phyloP scores from a whole-genome alignment of 2,329 filamentous ascomycete genomes.

The Fonsecaea monophora region DNA sequence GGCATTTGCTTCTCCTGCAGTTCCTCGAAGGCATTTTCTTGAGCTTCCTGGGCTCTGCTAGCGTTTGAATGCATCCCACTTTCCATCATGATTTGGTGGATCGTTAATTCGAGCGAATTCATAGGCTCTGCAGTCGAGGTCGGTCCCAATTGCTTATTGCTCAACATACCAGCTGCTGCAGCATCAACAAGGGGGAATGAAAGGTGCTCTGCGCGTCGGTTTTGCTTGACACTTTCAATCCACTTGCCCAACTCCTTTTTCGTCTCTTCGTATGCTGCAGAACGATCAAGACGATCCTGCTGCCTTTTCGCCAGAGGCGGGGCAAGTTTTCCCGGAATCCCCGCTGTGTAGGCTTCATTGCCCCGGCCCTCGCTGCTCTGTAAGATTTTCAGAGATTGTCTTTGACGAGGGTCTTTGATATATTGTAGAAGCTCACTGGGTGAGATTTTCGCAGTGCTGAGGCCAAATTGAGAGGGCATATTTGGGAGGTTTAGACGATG shows the following conservation, averaged over 20 bases:
- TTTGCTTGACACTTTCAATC: constrained; percentile 94
- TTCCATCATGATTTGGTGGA: constrained; percentile 87
- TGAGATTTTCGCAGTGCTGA: constrained; percentile 71
- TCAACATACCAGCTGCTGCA: constrained; percentile 64
- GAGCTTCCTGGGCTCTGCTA: constrained; percentile 66
- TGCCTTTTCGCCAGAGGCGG: constrained; percentile 84
- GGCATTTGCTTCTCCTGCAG: constrained; percentile 75
- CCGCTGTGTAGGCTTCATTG: constrained; percentile 60
- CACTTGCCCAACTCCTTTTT: constrained; percentile 90
- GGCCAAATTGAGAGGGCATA: constrained; percentile 65
- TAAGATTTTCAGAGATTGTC: constrained; percentile 79
- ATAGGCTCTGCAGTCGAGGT: constrained; percentile 65
- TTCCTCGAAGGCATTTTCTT: constrained; percentile 72
- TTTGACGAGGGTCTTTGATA: constrained; percentile 75
- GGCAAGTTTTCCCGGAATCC: constrained; percentile 72
- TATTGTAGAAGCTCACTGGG: constrained; percentile 76
- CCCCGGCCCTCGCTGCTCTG: constrained; percentile 66
- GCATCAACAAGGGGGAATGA: constrained; percentile 83
- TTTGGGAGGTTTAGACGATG: constrained; percentile 62
- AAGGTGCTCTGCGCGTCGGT: constrained; percentile 88
- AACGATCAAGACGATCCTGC: constrained; percentile 82
- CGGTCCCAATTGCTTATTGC: constrained; percentile 69
- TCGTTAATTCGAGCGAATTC: constrained; percentile 83
- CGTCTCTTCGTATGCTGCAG: constrained; percentile 84
- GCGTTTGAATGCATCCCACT: constrained; percentile 73